Percentiles rank a stretch among this genome's conserved stretches.
Conservation (phyloP, 2,329 filamentous ascomycete genomes). For the Fusarium mangiferae region DNA sequence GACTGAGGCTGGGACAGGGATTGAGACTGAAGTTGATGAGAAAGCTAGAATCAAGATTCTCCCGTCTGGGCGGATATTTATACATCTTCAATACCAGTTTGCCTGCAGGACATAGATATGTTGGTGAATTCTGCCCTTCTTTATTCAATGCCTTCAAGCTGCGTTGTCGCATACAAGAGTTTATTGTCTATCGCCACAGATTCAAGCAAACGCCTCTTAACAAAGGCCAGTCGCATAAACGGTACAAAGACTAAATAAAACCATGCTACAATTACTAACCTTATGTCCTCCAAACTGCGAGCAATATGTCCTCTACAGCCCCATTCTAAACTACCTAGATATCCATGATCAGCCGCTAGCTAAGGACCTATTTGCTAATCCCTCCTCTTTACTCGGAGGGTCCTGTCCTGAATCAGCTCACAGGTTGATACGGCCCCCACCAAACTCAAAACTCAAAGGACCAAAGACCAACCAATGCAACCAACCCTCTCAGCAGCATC, state of each 20-base stretch:
- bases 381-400: conserved; percentile 24
- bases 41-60: not conserved
- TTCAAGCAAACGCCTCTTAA: not conserved
- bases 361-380: conserved; percentile 10
- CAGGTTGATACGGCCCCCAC: conserved; percentile 14
- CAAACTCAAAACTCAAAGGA: conserved; percentile 13
- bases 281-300: too few relatives aligned
- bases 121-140: not conserved
- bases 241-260: not conserved
- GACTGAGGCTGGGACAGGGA: not conserved
- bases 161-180: not conserved
- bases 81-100: conserved; percentile 7
- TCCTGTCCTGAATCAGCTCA: conserved; percentile 24
- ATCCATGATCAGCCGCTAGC: conserved; percentile 9
- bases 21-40: not conserved
- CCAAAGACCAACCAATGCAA: not conserved
- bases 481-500: not conserved
- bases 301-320: not conserved
- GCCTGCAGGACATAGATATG: not conserved
- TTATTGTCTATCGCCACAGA: not conserved
- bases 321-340: not conserved
- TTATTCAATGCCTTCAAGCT: not conserved
- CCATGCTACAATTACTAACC: not conserved
- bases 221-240: conserved; percentile 8
- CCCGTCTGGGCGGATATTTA: conserved; percentile 6